Percentiles rank a stretch among this genome's conserved stretches.
phyloP scores from a whole-genome alignment of 148 eudicot species.

The Polygonum aviculare region DNA sequence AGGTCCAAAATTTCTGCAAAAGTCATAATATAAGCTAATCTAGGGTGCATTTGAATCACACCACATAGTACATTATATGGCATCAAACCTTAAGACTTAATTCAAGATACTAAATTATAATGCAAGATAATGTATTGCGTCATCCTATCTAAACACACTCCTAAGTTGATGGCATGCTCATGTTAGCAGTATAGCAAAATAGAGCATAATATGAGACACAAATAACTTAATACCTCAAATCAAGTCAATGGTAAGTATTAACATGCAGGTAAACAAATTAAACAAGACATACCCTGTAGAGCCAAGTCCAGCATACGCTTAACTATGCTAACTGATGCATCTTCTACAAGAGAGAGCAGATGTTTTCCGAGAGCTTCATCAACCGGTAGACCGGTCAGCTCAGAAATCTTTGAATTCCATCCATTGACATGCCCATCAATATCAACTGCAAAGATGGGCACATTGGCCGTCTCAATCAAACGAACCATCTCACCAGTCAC shows the following conservation, averaged over 20 bases:
- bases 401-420: constrained; percentile 86
- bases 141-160: too few species aligned
- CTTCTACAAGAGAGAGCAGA: constrained; percentile 67
- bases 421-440: constrained; percentile 70
- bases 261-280: neutral
- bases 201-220: neutral
- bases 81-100: too few species aligned
- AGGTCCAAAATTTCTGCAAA: neutral
- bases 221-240: neutral
- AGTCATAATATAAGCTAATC: neutral
- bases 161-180: neutral
- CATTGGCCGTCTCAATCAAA: constrained; percentile 87
- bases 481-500: constrained; percentile 95
- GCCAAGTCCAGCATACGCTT: constrained; percentile 63
- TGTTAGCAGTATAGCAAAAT: neutral
- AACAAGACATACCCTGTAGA: constrained; percentile 44
- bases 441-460: constrained; percentile 89
- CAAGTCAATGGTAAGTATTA: neutral
- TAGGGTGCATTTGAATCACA: neutral
- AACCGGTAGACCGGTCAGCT: constrained; percentile 64
- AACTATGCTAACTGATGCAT: constrained; percentile 51
- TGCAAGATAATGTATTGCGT: too few species aligned
- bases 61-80: neutral
- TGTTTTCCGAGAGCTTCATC: constrained; percentile 61
- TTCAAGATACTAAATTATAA: too few species aligned